Conservation (phyloP, 139 green algal genomes). For the Volvox africanus region DNA sequence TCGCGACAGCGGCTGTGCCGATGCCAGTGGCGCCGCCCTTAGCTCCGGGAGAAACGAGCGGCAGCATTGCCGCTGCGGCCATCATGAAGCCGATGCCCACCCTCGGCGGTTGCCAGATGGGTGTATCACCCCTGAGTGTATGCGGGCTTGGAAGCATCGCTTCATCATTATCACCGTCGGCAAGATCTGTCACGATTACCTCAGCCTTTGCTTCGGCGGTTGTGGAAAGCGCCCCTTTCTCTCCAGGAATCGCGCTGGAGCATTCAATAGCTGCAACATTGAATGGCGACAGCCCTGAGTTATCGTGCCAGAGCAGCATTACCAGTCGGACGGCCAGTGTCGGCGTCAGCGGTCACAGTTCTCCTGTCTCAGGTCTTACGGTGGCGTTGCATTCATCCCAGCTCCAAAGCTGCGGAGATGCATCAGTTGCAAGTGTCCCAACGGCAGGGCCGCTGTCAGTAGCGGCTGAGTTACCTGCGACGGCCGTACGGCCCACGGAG, state of each 20-base stretch:
- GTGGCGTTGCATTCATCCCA: not conserved
- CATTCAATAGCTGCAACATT: not conserved
- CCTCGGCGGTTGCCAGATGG: not conserved
- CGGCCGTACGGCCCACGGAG: no score
- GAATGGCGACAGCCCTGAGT: not conserved
- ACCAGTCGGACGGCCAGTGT: not conserved
- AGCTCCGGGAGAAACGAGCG: not conserved
- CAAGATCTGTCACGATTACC: not conserved
- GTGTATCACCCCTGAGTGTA: not conserved
- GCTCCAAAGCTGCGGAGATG: not conserved
- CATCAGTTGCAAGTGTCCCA: no score
- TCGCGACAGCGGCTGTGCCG: not conserved
- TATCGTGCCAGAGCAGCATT: not conserved
- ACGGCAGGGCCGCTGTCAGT: not conserved
- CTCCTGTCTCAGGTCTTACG: not conserved
- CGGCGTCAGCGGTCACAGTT: not conserved
- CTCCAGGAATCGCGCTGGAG: not conserved
- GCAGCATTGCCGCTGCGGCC: constrained; percentile 16
- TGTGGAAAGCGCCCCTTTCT: not conserved
- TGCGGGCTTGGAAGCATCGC: not conserved
- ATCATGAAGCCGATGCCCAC: not conserved
- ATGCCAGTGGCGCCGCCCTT: not conserved
- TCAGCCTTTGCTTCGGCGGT: not conserved
- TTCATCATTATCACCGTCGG: not conserved
- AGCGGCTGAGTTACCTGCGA: not conserved